Base-by-base conservation (phyloP, 345 rosid genomes). In the Linum usitatissimum region DNA sequence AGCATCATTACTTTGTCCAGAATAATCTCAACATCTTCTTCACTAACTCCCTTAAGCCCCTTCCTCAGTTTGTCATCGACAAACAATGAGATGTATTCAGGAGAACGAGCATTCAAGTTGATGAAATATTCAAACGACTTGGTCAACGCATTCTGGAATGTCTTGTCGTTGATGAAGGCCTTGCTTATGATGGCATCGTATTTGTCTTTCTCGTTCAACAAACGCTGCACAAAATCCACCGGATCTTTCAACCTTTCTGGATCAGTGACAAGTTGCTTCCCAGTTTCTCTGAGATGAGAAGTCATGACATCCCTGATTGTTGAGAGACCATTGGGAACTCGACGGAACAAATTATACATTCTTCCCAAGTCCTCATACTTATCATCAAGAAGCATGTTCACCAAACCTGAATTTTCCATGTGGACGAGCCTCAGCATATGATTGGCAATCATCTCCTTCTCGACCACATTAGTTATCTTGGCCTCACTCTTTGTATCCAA, bases 1-100 rank as follows among this genome's bases (percentile, higher is more conserved):
- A 93, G 76, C 99, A 87, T 90, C 99, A 93, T 93, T 53, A 93
- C 99, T 77, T 93, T 93, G 74, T 93, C 99, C 21, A 93, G 97
- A 62, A 90, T 79, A 59, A 79, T 66, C 76, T 93, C 99, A 63
- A 90, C 97, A 72, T 90, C 99, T 72, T 78, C 95, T 75, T 93
- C 99, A n/a, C 87, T 74, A 6, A 86, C 90, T 39, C 96, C 99
- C 76, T 87, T 87, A 53, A 93, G 75, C 42, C 99, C 99, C 75
- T 87, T 93, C n/a, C 97, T 79, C 20, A 93, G 86, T 68, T 90
- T 93, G 80, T 93, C 97, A 73, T 93, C 97, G 73, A 93, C 91
- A 66, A 85, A 93, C 79, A 93, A 67, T 28, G 99, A 93, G 69
- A 93, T 90, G 74, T 81, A 93, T 78, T 93, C 99, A 0, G 99